Base-by-base conservation (phyloP, 306 rosid genomes). In the Hippophae tibetana region DNA sequence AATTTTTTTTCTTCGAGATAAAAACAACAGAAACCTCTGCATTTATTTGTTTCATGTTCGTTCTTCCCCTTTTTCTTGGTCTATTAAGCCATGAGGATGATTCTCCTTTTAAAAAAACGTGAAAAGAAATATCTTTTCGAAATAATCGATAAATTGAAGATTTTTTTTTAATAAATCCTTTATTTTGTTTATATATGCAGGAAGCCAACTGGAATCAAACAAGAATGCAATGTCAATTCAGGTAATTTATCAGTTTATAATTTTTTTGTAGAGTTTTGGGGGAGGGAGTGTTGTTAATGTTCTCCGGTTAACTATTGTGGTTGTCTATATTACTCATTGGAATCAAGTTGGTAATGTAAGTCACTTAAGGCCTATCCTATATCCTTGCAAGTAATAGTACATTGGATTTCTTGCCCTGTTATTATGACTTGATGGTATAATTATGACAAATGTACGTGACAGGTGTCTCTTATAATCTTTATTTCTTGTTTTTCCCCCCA, bases 161-260 rank as follows among this genome's bases (percentile, higher is more conserved):
- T 26, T 27, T 42, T 8, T 46, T 42, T 60, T 12, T 3, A 50
- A 14, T 12, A 27, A 48, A 26, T 60, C 43, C 46, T 7, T 9
- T 43, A 13, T 45, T 47, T 45, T 56, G 49, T 67, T 61, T 46
- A 42, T 61, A 44, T 41, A 5, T 10, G 47, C 79, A 80, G 81
- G 85, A 69, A 80, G 85, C 62, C 85, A 80, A 62, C 85, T 80
- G 26, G 81, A 80, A 47, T 12, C 69, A 26, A 76, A 80, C 74
- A 77, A 80, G 78, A 73, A 76, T 61, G 85, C 81, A 48, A 80
- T 80, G 85, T 38, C 74, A 9, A 80, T 80, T 56, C 85, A 76
- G 81, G 81, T 76, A 50, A 53, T 13, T 43, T 67, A 9, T 10
- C 7, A 10, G 8, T 47, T 47, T 18, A 26, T 59, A 23, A 9